A percentile compares a stretch with the other conserved stretches of the same genome.
phyloP scores from a whole-genome alignment of 108 stramenopile genomes.

The Bacterosira constricta region DNA sequence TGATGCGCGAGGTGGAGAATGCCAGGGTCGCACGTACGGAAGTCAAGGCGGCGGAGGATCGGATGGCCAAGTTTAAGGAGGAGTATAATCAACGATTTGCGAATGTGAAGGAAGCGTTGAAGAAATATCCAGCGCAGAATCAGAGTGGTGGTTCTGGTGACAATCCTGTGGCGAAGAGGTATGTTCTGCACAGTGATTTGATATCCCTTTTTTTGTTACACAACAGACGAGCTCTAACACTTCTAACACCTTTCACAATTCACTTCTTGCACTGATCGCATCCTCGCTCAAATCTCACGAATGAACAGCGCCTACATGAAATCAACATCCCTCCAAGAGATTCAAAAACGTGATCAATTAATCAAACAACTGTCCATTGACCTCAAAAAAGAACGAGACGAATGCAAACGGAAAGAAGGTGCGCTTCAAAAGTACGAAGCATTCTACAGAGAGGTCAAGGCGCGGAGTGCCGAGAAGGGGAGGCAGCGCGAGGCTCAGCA shows the following conservation, averaged over 20 bases:
- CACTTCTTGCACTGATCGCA: no score
- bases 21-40: slow-evolving; percentile 76
- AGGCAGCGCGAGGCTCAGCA: slow-evolving; percentile 54
- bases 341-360: slow-evolving; percentile 75
- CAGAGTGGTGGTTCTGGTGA: slow-evolving; percentile 2
- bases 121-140: slow-evolving; percentile 53
- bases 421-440: slow-evolving; percentile 85
- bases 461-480: slow-evolving; percentile 81
- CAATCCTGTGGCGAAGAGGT: slow-evolving; percentile 61
- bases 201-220: no score
- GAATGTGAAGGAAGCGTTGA: slow-evolving; percentile 68
- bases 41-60: slow-evolving; percentile 71
- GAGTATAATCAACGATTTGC: slow-evolving; percentile 71
- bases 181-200: slow-evolving; percentile 20
- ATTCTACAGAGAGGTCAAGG: slow-evolving; percentile 88
- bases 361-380: slow-evolving; percentile 80
- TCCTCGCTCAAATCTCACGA: no score
- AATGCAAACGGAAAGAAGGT: slow-evolving; percentile 82
- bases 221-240: no score
- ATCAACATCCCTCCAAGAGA: slow-evolving; percentile 50
- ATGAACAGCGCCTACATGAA: slow-evolving; percentile 41
- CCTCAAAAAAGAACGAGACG: slow-evolving; percentile 82
- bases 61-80: slow-evolving; percentile 74
- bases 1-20: slow-evolving; percentile 82
- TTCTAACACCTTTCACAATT: no score